A percentile compares a stretch with the other conserved stretches of the same genome.
Evolutionary conservation across 2,329 filamentous ascomycete species (phyloP).

Genomic region (Penicillium sp.): DNA sequence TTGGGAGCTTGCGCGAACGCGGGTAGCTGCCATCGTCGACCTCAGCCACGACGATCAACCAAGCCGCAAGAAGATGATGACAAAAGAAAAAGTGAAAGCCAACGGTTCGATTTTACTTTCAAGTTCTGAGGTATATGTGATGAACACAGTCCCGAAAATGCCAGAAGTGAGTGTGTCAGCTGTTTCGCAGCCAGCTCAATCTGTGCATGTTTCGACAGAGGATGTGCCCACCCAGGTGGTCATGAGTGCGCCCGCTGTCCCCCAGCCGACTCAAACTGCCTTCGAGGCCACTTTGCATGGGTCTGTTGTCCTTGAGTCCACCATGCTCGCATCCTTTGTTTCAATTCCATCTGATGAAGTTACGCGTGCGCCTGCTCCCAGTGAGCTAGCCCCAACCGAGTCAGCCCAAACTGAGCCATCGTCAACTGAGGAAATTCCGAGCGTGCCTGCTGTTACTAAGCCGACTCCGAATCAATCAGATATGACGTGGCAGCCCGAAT

Average conservation of each 20-base stretch:
- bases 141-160: background rate
- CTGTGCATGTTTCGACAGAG: background rate
- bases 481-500: background rate
- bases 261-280: background rate
- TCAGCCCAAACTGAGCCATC: background rate
- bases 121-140: background rate
- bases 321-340: background rate
- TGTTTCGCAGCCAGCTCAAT: background rate
- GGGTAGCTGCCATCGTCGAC: background rate
- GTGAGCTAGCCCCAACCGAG: background rate
- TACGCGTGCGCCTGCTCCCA: background rate
- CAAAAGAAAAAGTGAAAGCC: background rate
- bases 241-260: background rate
- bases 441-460: background rate
- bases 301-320: background rate
- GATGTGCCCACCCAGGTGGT: background rate
- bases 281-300: background rate
- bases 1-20: background rate
- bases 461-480: background rate
- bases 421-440: background rate
- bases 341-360: background rate
- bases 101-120: background rate
- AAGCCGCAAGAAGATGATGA: background rate
- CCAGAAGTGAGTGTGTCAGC: background rate
- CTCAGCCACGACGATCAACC: background rate